A percentile compares a stretch with the other conserved stretches of the same genome.
Evolutionary conservation across 768 basidiomycete species (phyloP).

Genomic region (Trametopsis cervina): DNA sequence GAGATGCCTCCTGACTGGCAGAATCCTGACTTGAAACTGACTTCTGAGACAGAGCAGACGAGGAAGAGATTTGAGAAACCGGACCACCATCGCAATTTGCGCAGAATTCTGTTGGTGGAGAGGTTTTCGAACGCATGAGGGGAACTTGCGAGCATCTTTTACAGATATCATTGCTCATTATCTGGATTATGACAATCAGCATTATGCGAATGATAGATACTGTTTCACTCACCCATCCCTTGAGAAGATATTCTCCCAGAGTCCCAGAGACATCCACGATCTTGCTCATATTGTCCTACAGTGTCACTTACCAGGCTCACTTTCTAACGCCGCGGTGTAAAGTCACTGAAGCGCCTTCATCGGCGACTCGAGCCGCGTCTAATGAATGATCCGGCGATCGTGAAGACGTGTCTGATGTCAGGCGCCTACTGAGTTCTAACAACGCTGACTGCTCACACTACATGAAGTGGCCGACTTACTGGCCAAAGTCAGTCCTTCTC

Average conservation of each 20-base stretch:
- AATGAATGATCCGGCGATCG: neutral
- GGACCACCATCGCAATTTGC: conserved; percentile 49
- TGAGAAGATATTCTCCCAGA: conserved; percentile 67
- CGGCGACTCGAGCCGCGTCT: no score
- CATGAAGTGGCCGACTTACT: conserved; percentile 23
- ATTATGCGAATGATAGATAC: no score
- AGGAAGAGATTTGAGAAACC: neutral
- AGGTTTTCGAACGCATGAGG: conserved; percentile 63
- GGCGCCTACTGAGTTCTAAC: neutral
- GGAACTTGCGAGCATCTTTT: conserved; percentile 56
- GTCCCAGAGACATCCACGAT: conserved; percentile 51
- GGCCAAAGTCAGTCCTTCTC: conserved; percentile 22
- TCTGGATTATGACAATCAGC: conserved; percentile 31
- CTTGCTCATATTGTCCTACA: conserved; percentile 39
- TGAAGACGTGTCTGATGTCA: conserved; percentile 1
- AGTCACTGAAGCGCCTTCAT: no score
- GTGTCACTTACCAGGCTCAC: no score
- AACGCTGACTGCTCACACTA: neutral
- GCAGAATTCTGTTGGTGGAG: conserved; percentile 47
- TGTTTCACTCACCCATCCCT: conserved; percentile 63
- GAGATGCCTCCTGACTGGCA: conserved; percentile 41
- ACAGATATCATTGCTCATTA: conserved; percentile 63
- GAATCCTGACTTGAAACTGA: conserved; percentile 33
- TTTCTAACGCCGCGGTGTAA: no score
- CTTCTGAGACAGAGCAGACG: neutral